A percentile compares a stretch with the other conserved stretches of the same genome.
Evolutionary conservation across 345 rosid genomes (phyloP).

Genomic region (Eucalyptus regnans): DNA sequence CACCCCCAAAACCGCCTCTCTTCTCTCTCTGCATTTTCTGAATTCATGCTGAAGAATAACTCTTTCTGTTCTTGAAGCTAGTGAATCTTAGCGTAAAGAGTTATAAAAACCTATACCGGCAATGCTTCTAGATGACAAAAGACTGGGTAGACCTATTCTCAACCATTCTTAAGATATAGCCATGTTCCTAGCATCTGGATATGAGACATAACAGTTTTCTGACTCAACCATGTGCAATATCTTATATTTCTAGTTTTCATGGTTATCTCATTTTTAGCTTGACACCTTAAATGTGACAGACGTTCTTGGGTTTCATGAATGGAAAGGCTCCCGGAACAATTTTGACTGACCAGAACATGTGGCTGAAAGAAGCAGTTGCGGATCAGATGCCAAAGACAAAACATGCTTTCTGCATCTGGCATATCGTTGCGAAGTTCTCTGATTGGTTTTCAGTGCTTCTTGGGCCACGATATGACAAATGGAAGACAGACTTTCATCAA

Average conservation of each 20-base stretch:
- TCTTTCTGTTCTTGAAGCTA: background rate
- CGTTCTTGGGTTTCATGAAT: conserved; percentile 41
- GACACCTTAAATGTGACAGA: conserved; percentile 11
- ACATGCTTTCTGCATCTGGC: conserved; percentile 46
- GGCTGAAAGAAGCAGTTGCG: conserved; percentile 47
- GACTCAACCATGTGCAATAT: background rate
- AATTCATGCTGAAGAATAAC: background rate
- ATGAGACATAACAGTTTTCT: background rate
- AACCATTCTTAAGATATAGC: background rate
- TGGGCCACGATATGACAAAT: conserved; percentile 34
- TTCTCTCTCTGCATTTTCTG: background rate
- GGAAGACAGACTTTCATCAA: conserved; percentile 36
- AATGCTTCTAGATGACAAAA: background rate
- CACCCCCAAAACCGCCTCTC: background rate
- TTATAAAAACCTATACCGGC: background rate
- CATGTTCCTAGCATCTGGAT: background rate
- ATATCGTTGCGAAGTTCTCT: conserved; percentile 34
- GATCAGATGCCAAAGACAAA: conserved; percentile 33
- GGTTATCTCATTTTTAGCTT: background rate
- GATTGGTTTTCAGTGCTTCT: conserved; percentile 41
- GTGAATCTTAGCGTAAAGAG: background rate
- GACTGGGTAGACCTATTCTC: background rate
- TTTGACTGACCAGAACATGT: conserved; percentile 43
- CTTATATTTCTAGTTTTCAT: background rate
- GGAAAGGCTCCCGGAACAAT: conserved; percentile 45